Conservation (phyloP, 371 early-diverging fungal species). For the Zychaea mexicana region DNA sequence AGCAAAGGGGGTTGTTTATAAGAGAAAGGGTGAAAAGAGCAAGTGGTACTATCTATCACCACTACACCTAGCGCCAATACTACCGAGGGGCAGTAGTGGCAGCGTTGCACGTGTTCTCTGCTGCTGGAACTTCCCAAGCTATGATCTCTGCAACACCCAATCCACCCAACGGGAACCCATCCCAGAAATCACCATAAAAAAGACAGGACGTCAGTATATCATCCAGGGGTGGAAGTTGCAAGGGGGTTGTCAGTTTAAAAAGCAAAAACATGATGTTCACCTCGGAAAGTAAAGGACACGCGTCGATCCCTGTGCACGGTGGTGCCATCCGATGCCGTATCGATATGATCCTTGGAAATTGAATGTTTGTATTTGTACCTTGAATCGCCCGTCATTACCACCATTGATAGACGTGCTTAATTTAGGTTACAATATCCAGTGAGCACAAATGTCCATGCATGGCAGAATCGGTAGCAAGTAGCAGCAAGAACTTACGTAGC, state of each 20-base stretch:
- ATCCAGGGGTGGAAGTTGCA: background rate
- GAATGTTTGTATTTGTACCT: slow-evolving; percentile 69
- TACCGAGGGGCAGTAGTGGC: background rate
- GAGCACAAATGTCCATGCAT: background rate
- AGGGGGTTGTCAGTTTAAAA: background rate
- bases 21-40: background rate
- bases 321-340: slow-evolving; percentile 28
- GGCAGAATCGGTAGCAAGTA: too few relatives aligned
- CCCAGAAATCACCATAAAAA: too few relatives aligned
- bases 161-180: too few relatives aligned
- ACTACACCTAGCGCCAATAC: too few relatives aligned
- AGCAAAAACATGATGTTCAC: background rate
- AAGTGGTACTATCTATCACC: background rate
- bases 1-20: too few relatives aligned
- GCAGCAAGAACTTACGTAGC: slow-evolving; percentile 51
- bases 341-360: slow-evolving; percentile 67
- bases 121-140: slow-evolving; percentile 22
- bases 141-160: slow-evolving; percentile 14
- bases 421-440: background rate
- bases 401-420: slow-evolving; percentile 62
- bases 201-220: background rate
- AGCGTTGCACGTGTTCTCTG: background rate
- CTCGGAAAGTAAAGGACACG: slow-evolving; percentile 48
- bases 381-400: slow-evolving; percentile 63
- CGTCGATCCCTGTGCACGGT: slow-evolving; percentile 39